Conservation (phyloP, 176 grass and related monocot species). For the Oropetium thomaeum region DNA sequence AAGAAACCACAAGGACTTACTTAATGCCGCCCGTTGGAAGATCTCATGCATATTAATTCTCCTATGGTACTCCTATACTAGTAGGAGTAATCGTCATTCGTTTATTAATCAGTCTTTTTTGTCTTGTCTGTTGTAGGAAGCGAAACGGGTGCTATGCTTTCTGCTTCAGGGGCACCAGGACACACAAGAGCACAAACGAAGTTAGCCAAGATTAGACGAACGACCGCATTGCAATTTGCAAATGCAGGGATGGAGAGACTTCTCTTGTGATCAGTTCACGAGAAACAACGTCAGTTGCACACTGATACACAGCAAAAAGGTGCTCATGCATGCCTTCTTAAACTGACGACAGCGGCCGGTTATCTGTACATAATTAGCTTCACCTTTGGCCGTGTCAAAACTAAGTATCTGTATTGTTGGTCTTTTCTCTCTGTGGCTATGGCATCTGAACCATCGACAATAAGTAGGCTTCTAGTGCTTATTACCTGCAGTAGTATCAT, state of each 20-base stretch:
- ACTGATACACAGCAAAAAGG: neutral
- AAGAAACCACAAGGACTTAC: neutral
- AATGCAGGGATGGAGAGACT: neutral
- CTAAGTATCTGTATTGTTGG: neutral
- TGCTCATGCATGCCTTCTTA: neutral
- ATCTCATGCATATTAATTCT: neutral
- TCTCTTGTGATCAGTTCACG: neutral
- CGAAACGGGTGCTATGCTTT: constrained; percentile 50
- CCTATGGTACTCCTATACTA: neutral
- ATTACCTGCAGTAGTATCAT: neutral
- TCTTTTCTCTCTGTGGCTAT: neutral
- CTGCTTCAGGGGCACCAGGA: no score
- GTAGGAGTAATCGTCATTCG: no score
- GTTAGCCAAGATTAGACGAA: constrained; percentile 25
- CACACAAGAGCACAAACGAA: constrained; percentile 22
- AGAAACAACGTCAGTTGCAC: neutral
- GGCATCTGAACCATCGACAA: neutral
- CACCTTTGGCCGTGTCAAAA: neutral
- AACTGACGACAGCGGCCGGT: neutral
- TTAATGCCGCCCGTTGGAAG: neutral
- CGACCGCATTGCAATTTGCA: neutral
- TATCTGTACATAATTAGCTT: neutral
- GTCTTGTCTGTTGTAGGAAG: constrained; percentile 36
- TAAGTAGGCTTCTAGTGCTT: neutral
- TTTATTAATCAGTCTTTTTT: constrained; percentile 1